Percentiles rank a stretch among this genome's conserved stretches.
phyloP scores from a whole-genome alignment of 257 asterid genomes.

The Echium plantagineum region DNA sequence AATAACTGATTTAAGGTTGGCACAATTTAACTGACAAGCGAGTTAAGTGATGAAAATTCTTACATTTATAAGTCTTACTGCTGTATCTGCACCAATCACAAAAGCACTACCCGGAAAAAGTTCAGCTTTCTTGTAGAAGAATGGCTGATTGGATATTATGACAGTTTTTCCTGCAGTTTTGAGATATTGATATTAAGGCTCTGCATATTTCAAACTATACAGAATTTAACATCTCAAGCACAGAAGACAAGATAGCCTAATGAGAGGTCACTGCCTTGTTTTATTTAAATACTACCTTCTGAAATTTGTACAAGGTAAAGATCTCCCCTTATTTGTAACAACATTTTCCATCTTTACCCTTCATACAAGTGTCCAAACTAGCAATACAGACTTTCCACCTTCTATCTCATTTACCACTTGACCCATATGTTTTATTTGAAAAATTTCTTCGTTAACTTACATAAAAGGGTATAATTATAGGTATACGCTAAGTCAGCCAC shows the following conservation, averaged over 20 bases:
- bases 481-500: too few relatives aligned
- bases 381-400: too few relatives aligned
- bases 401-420: too few relatives aligned
- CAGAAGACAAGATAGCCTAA: background rate
- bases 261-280: too few relatives aligned
- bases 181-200: background rate
- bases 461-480: too few relatives aligned
- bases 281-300: too few relatives aligned
- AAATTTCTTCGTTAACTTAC: too few relatives aligned
- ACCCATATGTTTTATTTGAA: too few relatives aligned
- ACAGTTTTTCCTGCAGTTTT: constrained; percentile 60
- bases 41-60: constrained; percentile 17
- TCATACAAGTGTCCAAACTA: too few relatives aligned
- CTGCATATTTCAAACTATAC: background rate
- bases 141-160: constrained; percentile 91
- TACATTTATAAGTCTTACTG: constrained; percentile 73
- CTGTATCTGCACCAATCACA: constrained; percentile 89
- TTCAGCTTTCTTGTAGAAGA: constrained; percentile 86
- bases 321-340: too few relatives aligned
- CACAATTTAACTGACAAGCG: background rate
- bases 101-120: constrained; percentile 93
- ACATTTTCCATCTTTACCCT: too few relatives aligned
- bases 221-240: background rate
- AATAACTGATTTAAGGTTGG: background rate
- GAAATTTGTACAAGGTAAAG: too few relatives aligned